These are phyloP conservation scores for Suhomyces maxii DNA, from an alignment of 1,139 yeast genomes.

Conservation along the genomic window DNA sequence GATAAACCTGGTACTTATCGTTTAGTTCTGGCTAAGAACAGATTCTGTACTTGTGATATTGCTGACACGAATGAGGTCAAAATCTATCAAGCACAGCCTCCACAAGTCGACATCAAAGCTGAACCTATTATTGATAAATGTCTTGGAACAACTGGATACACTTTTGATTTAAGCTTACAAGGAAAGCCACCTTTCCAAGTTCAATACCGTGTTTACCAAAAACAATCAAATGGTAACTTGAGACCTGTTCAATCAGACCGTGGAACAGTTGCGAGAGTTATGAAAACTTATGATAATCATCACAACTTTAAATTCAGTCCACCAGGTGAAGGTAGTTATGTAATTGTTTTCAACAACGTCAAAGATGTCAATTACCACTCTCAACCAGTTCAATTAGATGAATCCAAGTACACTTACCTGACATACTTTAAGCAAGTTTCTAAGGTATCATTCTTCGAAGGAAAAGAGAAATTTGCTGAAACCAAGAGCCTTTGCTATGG, in stretches of 20 bases:
- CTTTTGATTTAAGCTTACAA: slow-evolving; percentile 63
- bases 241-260: slow-evolving; percentile 33
- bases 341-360: slow-evolving; percentile 62
- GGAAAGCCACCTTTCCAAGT: slow-evolving; percentile 85
- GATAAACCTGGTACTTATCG: slow-evolving; percentile 64
- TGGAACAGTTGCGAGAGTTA: slow-evolving; percentile 28
- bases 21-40: slow-evolving; percentile 53
- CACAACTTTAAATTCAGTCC: slow-evolving; percentile 70
- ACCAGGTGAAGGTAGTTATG: slow-evolving; percentile 75
- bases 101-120: slow-evolving; percentile 53
- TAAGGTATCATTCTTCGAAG: slow-evolving; percentile 32
- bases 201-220: slow-evolving; percentile 59
- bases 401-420: slow-evolving; percentile 43
- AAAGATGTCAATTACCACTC: slow-evolving; percentile 55
- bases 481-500: slow-evolving; percentile 42
- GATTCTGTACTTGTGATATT: slow-evolving; percentile 62
- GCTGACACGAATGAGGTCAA: slow-evolving; percentile 30
- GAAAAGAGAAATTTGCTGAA: slow-evolving; percentile 14
- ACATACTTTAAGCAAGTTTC: slow-evolving; percentile 56
- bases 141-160: slow-evolving; percentile 84
- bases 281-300: slow-evolving; percentile 23
- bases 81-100: slow-evolving; percentile 39
- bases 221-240: slow-evolving; percentile 30
- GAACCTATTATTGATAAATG: slow-evolving; percentile 77
- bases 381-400: slow-evolving; percentile 33